A percentile compares a stretch with the other conserved stretches of the same genome.
Evolutionary conservation across 2,329 filamentous ascomycete genomes (phyloP).

Genomic region (Elsinoe necatrix): DNA sequence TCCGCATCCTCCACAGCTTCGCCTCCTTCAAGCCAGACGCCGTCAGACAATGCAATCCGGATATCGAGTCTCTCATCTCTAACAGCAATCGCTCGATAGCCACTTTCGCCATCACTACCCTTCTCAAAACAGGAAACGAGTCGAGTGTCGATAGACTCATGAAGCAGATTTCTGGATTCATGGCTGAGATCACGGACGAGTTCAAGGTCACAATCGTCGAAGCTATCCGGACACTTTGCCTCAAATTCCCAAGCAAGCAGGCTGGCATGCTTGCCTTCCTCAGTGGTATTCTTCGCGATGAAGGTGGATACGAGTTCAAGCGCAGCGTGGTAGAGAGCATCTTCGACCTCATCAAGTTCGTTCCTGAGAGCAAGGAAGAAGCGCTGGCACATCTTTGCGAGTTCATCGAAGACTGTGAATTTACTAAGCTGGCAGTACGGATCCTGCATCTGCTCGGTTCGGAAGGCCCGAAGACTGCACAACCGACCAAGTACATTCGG

Average conservation of each 20-base stretch:
- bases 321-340: slow-evolving; percentile 96
- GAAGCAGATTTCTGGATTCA: slow-evolving; percentile 97
- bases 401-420: slow-evolving; percentile 99
- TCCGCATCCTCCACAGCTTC: slow-evolving; percentile 92
- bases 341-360: slow-evolving; percentile 98
- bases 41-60: slow-evolving; percentile 88
- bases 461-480: slow-evolving; percentile 88
- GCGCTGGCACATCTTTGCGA: slow-evolving; percentile 93
- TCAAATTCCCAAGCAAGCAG: slow-evolving; percentile 98
- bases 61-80: slow-evolving; percentile 93
- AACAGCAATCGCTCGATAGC: slow-evolving; percentile 97
- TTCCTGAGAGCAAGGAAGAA: slow-evolving; percentile 73
- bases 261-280: slow-evolving; percentile 96
- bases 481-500: slow-evolving; percentile 96
- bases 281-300: slow-evolving; percentile 90
- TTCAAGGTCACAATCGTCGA: slow-evolving; percentile 99
- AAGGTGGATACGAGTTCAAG: slow-evolving; percentile 98
- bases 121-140: slow-evolving; percentile 97
- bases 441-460: slow-evolving; percentile 89
- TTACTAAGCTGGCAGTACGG: slow-evolving; percentile 92
- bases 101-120: slow-evolving; percentile 94
- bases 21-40: slow-evolving; percentile 92
- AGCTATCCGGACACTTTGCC: slow-evolving; percentile 87
- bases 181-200: slow-evolving; percentile 98
- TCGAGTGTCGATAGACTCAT: slow-evolving; percentile 92